phyloP scores from a whole-genome alignment of 177 flowering plant species.

The Telopea speciosissima region DNA sequence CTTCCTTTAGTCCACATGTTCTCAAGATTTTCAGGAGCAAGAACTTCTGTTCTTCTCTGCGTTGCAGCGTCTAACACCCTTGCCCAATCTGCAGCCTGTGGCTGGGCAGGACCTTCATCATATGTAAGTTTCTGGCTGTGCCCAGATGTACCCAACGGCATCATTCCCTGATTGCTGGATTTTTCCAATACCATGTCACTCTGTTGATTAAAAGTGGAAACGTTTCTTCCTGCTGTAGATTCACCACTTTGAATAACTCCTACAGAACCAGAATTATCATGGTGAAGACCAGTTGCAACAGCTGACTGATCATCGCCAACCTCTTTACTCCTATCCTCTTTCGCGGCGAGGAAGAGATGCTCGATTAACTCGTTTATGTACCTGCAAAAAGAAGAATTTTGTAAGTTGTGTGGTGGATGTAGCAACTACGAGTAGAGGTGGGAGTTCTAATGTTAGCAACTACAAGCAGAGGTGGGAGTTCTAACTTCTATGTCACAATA shows the following conservation, averaged over 20 bases:
- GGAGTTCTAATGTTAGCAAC: too few relatives aligned
- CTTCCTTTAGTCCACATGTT: slow-evolving; percentile 97
- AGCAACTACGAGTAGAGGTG: neutral
- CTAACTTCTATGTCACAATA: too few relatives aligned
- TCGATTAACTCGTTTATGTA: slow-evolving; percentile 86
- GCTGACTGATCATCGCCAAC: slow-evolving; percentile 25
- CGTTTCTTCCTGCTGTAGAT: slow-evolving; percentile 16
- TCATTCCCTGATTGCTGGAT: slow-evolving; percentile 22
- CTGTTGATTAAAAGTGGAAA: slow-evolving; percentile 24
- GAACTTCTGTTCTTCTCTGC: slow-evolving; percentile 94
- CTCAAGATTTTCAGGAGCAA: slow-evolving; percentile 97
- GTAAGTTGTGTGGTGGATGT: neutral
- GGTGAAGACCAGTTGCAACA: slow-evolving; percentile 16
- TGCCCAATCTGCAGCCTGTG: slow-evolving; percentile 80
- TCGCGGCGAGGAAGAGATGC: slow-evolving; percentile 40
- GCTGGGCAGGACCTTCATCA: slow-evolving; percentile 30
- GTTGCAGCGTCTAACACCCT: slow-evolving; percentile 70
- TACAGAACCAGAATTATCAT: slow-evolving; percentile 24
- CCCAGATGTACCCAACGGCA: slow-evolving; percentile 16
- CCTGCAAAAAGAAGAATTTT: slow-evolving; percentile 35
- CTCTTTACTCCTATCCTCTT: slow-evolving; percentile 29
- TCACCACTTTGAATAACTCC: slow-evolving; percentile 20
- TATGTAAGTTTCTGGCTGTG: slow-evolving; percentile 4
- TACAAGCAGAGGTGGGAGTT: too few relatives aligned
- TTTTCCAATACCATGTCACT: slow-evolving; percentile 20